A percentile compares a stretch with the other conserved stretches of the same genome.
phyloP scores from a whole-genome alignment of 2,329 filamentous ascomycete species.

The Claviceps lovelessii region DNA sequence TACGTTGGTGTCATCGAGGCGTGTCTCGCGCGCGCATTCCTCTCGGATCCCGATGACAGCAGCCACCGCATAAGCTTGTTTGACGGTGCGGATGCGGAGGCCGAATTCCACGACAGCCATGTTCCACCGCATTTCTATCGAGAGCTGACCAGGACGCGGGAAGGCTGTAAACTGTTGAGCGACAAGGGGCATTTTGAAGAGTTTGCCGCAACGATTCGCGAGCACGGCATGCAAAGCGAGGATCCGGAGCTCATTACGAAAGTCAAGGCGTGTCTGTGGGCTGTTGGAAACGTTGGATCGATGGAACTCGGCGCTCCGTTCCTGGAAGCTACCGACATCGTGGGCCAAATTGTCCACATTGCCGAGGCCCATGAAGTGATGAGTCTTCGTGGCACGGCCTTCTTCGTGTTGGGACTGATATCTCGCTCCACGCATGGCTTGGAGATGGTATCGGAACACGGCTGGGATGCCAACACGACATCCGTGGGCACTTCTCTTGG shows the following conservation, averaged over 20 bases:
- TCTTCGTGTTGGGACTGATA: conserved; percentile 87
- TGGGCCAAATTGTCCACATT: conserved; percentile 74
- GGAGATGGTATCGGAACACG: conserved; percentile 75
- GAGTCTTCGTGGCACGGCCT: conserved; percentile 86
- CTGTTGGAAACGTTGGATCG: conserved; percentile 91
- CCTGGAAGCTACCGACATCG: conserved; percentile 77
- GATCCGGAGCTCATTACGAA: conserved; percentile 79
- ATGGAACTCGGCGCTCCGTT: conserved; percentile 97
- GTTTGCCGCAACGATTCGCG: conserved; percentile 76
- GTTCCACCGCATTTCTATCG: conserved; percentile 98
- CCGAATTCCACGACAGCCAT: conserved; percentile 45
- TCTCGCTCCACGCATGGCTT: conserved; percentile 84
- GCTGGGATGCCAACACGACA: conserved; percentile 87
- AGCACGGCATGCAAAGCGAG: conserved; percentile 71
- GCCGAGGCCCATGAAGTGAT: conserved; percentile 79
- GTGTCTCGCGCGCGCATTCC: conserved; percentile 76
- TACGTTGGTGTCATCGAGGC: conserved; percentile 92
- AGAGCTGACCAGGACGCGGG: conserved; percentile 79
- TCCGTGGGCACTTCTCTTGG: conserved; percentile 70
- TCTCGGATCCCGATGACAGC: conserved; percentile 46
- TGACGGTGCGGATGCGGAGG: conserved; percentile 41
- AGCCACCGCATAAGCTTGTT: conserved; percentile 43
- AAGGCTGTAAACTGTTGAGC: conserved; percentile 78
- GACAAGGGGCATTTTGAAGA: conserved; percentile 95
- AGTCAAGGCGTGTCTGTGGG: conserved; percentile 94